Percentiles rank a stretch among this genome's conserved stretches.
phyloP scores from a whole-genome alignment of 768 basidiomycete genomes.

The Mycena venus region DNA sequence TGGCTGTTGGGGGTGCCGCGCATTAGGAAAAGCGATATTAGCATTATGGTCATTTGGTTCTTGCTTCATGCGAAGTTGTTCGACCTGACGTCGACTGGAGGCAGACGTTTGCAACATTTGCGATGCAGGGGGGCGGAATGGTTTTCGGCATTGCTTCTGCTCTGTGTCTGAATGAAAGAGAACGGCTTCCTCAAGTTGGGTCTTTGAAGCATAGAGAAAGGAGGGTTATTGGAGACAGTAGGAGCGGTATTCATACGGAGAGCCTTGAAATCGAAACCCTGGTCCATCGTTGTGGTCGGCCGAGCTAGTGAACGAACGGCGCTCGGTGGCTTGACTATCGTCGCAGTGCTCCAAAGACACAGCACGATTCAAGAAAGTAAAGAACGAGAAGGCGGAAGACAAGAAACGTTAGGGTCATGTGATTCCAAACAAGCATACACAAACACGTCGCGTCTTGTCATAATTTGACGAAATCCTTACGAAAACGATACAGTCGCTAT shows the following conservation, averaged over 20 bases:
- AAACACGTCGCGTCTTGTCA: background rate
- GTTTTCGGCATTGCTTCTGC: conserved; percentile 32
- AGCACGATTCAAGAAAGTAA: conserved; percentile 21
- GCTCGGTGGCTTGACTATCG: too few relatives aligned
- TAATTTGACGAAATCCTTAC: background rate
- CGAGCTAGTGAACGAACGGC: background rate
- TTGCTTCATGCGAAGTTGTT: conserved; percentile 29
- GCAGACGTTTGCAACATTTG: conserved; percentile 4
- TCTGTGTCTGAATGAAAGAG: conserved; percentile 32
- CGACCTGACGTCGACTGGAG: conserved; percentile 14
- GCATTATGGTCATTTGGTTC: conserved; percentile 23
- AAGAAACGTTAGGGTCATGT: conserved; percentile 8
- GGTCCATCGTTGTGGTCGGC: conserved; percentile 26
- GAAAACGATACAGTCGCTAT: background rate
- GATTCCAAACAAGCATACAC: background rate
- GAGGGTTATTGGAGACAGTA: conserved; percentile 14
- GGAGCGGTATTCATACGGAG: conserved; percentile 26
- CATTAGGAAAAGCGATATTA: background rate
- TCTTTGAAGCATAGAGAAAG: conserved; percentile 29
- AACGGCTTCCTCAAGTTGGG: conserved; percentile 30
- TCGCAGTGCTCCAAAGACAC: conserved; percentile 11
- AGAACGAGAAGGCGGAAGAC: background rate
- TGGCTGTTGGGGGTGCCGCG: conserved; percentile 8
- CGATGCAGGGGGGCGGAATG: background rate
- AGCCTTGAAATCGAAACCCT: conserved; percentile 35